These are phyloP conservation scores for Penicillium sp. DNA, from an alignment of 2,329 filamentous ascomycete genomes.

Conservation along the genomic window DNA sequence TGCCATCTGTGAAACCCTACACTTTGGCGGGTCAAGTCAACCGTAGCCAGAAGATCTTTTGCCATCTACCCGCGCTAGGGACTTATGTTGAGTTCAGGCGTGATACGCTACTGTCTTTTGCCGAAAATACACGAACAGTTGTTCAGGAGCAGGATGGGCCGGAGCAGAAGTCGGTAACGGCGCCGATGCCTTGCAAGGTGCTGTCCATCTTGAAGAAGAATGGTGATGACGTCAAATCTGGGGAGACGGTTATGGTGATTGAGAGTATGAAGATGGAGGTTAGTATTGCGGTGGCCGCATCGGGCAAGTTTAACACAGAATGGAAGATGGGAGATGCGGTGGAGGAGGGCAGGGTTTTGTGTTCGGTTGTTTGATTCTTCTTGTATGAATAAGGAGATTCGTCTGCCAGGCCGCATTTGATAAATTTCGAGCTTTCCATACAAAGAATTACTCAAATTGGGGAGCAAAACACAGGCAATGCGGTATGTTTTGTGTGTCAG, in stretches of 20 bases:
- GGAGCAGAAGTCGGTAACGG: conserved; percentile 23
- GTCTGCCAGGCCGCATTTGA: too few species aligned
- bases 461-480: too few species aligned
- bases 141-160: conserved; percentile 13
- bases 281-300: conserved; percentile 30
- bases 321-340: conserved; percentile 37
- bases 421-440: too few species aligned
- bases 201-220: conserved; percentile 35
- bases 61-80: conserved; percentile 34
- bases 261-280: conserved; percentile 52
- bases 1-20: conserved; percentile 13
- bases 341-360: conserved; percentile 36
- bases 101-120: conserved; percentile 33
- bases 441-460: too few species aligned
- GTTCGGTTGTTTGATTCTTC: conserved; percentile 16
- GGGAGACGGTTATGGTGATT: conserved; percentile 38
- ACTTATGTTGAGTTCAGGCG: conserved; percentile 31
- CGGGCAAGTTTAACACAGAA: conserved; percentile 31
- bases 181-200: conserved; percentile 43
- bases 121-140: conserved; percentile 25
- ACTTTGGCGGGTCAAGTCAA: conserved; percentile 10
- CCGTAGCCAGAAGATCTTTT: conserved; percentile 23
- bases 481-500: too few species aligned
- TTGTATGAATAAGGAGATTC: too few species aligned
- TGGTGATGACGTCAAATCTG: conserved; percentile 34